These are phyloP conservation scores for Veloporphyrellus conicus DNA, from an alignment of 1,284 basidiomycete species.

Conservation along the genomic window DNA sequence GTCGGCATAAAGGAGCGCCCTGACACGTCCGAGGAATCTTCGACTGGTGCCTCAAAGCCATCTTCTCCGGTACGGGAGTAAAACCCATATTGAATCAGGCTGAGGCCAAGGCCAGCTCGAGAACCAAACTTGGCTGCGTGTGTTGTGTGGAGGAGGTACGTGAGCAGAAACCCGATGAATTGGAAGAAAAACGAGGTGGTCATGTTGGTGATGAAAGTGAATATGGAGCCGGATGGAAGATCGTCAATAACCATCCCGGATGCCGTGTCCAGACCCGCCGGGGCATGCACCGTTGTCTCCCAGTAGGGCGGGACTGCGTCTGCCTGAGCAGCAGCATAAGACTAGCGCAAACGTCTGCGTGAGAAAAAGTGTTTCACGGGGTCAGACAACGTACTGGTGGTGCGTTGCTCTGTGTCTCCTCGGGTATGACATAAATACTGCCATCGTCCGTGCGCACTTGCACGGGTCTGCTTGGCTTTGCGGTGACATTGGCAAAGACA, in stretches of 20 bases:
- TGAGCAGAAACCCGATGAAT: conserved; percentile 94
- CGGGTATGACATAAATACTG: conserved; percentile 65
- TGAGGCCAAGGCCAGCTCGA: conserved; percentile 90
- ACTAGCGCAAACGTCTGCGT: conserved; percentile 39
- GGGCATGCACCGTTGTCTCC: conserved; percentile 81
- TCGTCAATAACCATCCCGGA: conserved; percentile 76
- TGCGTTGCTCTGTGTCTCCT: conserved; percentile 75
- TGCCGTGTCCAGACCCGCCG: conserved; percentile 32
- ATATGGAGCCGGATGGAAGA: conserved; percentile 74
- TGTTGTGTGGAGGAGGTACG: conserved; percentile 89
- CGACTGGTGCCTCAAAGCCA: conserved; percentile 17
- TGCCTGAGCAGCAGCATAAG: conserved; percentile 86
- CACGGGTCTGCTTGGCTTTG: conserved; percentile 69
- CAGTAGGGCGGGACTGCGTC: conserved; percentile 97
- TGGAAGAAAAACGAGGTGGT: conserved; percentile 95
- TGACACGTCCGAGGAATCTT: conserved; percentile 1
- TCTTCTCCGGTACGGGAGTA: conserved; percentile 44
- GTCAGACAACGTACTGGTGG: conserved; percentile 66
- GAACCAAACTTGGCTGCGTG: conserved; percentile 95
- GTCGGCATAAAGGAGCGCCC: conserved; percentile 11
- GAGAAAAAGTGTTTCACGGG: not conserved
- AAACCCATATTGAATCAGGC: conserved; percentile 86
- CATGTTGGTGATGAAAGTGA: conserved; percentile 90
- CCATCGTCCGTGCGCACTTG: conserved; percentile 53
- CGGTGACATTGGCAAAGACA: conserved; percentile 93